Percentiles rank a stretch among this genome's conserved stretches.
phyloP scores from a whole-genome alignment of 208 protist genomes.

The Spironucleus salmonicida region DNA sequence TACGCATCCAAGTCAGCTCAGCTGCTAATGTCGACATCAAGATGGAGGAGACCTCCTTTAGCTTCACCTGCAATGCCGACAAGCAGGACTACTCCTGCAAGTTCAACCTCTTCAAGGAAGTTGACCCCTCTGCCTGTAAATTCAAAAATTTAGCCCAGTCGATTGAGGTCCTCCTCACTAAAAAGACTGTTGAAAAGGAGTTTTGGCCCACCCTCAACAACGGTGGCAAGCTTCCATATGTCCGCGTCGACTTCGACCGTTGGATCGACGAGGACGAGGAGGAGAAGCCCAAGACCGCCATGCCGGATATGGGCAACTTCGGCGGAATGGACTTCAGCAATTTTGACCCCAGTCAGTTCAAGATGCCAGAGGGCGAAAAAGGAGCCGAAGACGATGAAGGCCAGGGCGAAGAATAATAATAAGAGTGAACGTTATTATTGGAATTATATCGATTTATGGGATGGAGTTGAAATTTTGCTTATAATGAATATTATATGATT shows the following conservation, averaged over 20 bases:
- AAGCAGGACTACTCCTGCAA: not conserved
- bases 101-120: not conserved
- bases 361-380: constrained; percentile 15
- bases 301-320: not conserved
- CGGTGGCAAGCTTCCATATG: constrained; percentile 17
- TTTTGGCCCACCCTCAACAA: not conserved
- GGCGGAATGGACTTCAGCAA: not conserved
- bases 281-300: not conserved
- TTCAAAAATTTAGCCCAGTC: not conserved
- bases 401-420: not conserved
- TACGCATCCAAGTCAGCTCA: not conserved
- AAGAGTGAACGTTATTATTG: too few relatives aligned
- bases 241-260: constrained; percentile 15
- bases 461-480: too few relatives aligned
- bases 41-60: not conserved
- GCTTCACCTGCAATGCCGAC: not conserved
- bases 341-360: constrained; percentile 10
- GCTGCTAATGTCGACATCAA: not conserved
- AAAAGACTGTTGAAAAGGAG: not conserved
- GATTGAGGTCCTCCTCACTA: constrained; percentile 3
- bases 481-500: too few relatives aligned
- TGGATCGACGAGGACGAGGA: constrained; percentile 28
- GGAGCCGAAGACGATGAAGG: not conserved
- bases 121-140: not conserved
- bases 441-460: too few relatives aligned